A percentile compares a stretch with the other conserved stretches of the same genome.
phyloP scores from a whole-genome alignment of 768 basidiomycete genomes.

The Pseudohyphozyma bogoriensis region DNA sequence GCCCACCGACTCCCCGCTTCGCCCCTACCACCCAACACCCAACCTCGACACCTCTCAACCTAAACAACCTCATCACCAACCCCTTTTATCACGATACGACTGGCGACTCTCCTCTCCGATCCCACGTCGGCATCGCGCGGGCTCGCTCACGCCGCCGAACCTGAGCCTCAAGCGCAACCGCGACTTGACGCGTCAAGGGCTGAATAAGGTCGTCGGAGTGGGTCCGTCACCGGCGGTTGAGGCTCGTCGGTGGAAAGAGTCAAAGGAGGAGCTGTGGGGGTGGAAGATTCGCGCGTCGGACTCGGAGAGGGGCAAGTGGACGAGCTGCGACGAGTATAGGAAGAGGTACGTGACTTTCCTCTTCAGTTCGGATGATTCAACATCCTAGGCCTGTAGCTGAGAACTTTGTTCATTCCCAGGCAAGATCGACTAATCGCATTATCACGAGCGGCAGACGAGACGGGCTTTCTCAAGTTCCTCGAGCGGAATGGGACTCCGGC shows the following conservation, averaged over 20 bases:
- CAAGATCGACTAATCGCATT: constrained; percentile 14
- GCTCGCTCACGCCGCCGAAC: constrained; percentile 12
- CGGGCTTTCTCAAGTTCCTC: constrained; percentile 6
- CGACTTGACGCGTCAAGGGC: constrained; percentile 2
- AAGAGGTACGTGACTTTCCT: constrained; percentile 5
- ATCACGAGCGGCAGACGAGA: constrained; percentile 10
- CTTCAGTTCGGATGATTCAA: not conserved
- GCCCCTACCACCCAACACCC: not conserved
- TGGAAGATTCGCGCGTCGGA: constrained; percentile 21
- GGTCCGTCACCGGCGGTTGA: constrained; percentile 9
- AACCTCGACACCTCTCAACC: not conserved
- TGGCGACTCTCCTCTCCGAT: constrained; percentile 27
- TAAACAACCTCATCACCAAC: constrained; percentile 6
- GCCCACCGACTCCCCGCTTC: not conserved
- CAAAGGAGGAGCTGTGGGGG: constrained; percentile 21
- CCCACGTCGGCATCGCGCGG: not conserved
- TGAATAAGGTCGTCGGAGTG: constrained; percentile 16
- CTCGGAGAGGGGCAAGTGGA: constrained; percentile 6
- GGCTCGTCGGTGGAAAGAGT: not conserved
- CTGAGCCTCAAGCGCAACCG: not conserved
- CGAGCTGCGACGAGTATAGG: constrained; percentile 7
- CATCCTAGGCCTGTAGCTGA: not conserved
- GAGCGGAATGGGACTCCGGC: constrained; percentile 9
- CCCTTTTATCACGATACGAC: constrained; percentile 19
- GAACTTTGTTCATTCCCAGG: not conserved